Evolutionary conservation across 2,329 filamentous ascomycete species (phyloP).

Genomic region (Elsinoe australis): DNA sequence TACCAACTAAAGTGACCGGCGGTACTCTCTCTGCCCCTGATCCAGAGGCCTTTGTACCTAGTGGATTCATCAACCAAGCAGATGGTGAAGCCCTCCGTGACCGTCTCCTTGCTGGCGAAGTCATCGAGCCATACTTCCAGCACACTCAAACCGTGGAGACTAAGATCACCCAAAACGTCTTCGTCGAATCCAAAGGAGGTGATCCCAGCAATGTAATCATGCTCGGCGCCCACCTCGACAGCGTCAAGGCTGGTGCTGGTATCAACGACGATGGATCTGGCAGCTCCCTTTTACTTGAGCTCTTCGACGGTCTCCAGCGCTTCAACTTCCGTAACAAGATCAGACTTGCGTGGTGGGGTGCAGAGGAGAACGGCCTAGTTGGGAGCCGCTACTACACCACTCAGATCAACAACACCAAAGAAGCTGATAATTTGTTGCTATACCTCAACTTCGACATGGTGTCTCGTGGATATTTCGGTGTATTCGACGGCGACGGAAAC

Average conservation of each 20-base stretch:
- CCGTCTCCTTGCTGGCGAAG: slow-evolving; percentile 2
- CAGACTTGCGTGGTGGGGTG: slow-evolving; percentile 35
- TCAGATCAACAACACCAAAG: slow-evolving; percentile 22
- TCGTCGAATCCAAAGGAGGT: slow-evolving; percentile 33
- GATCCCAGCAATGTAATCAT: slow-evolving; percentile 31
- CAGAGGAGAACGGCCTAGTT: slow-evolving; percentile 33
- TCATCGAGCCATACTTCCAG: slow-evolving; percentile 12
- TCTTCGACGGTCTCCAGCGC: slow-evolving; percentile 29
- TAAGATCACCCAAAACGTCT: slow-evolving; percentile 26
- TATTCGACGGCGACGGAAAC: slow-evolving; percentile 9
- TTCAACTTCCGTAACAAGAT: slow-evolving; percentile 35
- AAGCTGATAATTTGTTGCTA: slow-evolving; percentile 31
- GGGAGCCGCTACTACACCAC: slow-evolving; percentile 32
- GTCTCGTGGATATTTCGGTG: slow-evolving; percentile 1
- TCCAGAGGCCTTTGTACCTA: slow-evolving; percentile 6
- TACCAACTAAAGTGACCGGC: slow-evolving; percentile 8
- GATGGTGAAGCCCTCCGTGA: slow-evolving; percentile 3
- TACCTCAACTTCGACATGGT: slow-evolving; percentile 39
- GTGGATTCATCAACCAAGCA: slow-evolving; percentile 11
- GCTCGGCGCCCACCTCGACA: slow-evolving; percentile 34
- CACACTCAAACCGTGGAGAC: slow-evolving; percentile 12
- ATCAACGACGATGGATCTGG: slow-evolving; percentile 38
- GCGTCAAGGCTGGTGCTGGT: slow-evolving; percentile 32
- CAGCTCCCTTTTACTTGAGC: slow-evolving; percentile 32
- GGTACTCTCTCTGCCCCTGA: slow-evolving; percentile 5